A percentile compares a stretch with the other conserved stretches of the same genome.
Evolutionary conservation across 768 basidiomycete species (phyloP).

Genomic region (Ephemerocybe angulata): DNA sequence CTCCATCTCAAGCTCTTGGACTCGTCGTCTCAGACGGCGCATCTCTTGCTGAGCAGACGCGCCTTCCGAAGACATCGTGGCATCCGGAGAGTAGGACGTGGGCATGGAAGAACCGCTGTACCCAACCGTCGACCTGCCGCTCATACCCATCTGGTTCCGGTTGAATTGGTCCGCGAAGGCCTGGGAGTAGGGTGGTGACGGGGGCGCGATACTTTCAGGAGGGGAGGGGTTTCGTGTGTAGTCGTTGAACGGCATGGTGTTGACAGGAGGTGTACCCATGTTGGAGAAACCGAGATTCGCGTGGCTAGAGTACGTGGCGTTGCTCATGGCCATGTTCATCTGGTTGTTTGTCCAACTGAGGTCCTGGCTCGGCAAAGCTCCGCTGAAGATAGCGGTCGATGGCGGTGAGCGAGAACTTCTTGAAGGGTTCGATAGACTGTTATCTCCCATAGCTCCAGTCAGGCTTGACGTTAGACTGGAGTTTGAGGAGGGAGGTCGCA

Average conservation of each 20-base stretch:
- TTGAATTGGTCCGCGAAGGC: conserved; percentile 1
- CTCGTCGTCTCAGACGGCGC: conserved; percentile 48
- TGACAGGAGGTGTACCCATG: conserved; percentile 5
- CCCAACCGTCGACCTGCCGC: background rate
- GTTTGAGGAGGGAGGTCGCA: conserved; percentile 34
- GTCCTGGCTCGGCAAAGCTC: conserved; percentile 7
- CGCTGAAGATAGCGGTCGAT: conserved; percentile 5
- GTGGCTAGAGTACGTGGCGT: conserved; percentile 23
- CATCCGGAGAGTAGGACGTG: conserved; percentile 2
- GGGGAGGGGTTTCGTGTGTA: background rate
- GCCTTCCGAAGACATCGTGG: conserved; percentile 10
- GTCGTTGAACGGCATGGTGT: conserved; percentile 2
- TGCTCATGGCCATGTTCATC: conserved; percentile 25
- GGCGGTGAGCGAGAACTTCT: conserved; percentile 20
- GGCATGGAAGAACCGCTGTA: background rate
- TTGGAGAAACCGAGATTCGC: conserved; percentile 10
- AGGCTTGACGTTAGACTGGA: conserved; percentile 37
- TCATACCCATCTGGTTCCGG: background rate
- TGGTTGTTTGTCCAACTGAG: conserved; percentile 5
- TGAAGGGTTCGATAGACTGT: conserved; percentile 21
- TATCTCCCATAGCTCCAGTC: conserved; percentile 62
- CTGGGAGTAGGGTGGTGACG: conserved; percentile 8
- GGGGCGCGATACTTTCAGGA: background rate
- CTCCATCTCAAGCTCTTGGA: conserved; percentile 62
- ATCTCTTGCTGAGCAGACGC: conserved; percentile 36